Conservation (phyloP, 1,139 yeast species). For the Martiniozyma asiatica region DNA sequence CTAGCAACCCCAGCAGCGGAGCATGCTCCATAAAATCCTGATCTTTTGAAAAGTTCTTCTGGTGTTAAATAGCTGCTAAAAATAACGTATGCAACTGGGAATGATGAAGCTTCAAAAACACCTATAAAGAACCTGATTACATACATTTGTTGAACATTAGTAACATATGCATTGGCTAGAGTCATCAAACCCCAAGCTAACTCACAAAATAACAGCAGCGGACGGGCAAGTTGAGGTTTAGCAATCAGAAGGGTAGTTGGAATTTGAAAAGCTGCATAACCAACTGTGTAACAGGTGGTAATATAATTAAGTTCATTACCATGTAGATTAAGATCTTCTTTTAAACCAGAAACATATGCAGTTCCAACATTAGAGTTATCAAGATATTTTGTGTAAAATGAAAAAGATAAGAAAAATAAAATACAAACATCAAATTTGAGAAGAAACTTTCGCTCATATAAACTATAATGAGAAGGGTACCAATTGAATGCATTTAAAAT, state of each 20-base stretch:
- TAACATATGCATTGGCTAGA: constrained; percentile 12
- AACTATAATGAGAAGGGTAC: constrained; percentile 14
- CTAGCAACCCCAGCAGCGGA: constrained; percentile 33
- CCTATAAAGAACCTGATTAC: constrained; percentile 17
- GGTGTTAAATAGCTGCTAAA: constrained; percentile 40
- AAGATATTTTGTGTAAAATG: constrained; percentile 33
- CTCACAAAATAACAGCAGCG: constrained; percentile 36
- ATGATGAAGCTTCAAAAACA: constrained; percentile 16
- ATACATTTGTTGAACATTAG: constrained; percentile 17
- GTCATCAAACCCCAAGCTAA: constrained; percentile 14
- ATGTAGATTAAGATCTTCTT: constrained; percentile 37
- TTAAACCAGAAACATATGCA: constrained; percentile 55
- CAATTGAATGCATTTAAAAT: constrained; percentile 21
- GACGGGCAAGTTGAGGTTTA: constrained; percentile 29
- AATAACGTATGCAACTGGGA: constrained; percentile 19
- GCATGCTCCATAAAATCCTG: constrained; percentile 36
- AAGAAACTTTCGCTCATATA: constrained; percentile 18
- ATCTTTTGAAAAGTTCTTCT: constrained; percentile 37
- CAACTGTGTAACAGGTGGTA: constrained; percentile 47
- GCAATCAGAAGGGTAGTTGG: constrained; percentile 41
- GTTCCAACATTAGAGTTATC: constrained; percentile 38
- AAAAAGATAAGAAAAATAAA: constrained; percentile 24
- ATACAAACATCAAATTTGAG: constrained; percentile 27
- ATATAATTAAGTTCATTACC: constrained; percentile 39
- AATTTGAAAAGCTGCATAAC: constrained; percentile 45